Evolutionary conservation across 2,329 filamentous ascomycete genomes (phyloP).

Genomic region (Allantophomopsis cytisporea): DNA sequence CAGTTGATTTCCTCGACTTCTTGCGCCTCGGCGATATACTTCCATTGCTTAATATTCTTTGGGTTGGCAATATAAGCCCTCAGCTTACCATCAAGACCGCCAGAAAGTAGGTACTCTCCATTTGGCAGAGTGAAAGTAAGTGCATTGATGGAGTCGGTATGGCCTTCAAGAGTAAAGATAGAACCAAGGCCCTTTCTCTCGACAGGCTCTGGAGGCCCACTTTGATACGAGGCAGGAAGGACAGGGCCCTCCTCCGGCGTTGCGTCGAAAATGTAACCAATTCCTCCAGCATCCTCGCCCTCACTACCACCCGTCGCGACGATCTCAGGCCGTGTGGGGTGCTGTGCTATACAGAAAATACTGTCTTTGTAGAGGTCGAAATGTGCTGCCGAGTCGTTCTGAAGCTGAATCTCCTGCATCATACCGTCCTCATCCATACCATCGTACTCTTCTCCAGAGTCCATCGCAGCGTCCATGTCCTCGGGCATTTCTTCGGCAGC

Average conservation of each 20-base stretch:
- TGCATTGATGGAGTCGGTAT: conserved; percentile 82
- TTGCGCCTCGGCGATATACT: conserved; percentile 62
- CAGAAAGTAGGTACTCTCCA: conserved; percentile 77
- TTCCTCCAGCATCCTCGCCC: conserved; percentile 48
- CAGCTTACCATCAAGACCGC: conserved; percentile 74
- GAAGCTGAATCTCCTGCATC: conserved; percentile 57
- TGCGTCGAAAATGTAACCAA: conserved; percentile 75
- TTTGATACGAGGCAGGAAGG: conserved; percentile 64
- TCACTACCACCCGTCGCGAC: conserved; percentile 75
- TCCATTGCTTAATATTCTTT: conserved; percentile 38
- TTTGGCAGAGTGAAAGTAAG: conserved; percentile 71
- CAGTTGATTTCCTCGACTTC: conserved; percentile 96
- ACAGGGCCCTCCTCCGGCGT: conserved; percentile 51
- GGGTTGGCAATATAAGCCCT: conserved; percentile 48
- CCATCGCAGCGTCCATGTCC: conserved; percentile 68
- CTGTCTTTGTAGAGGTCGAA: conserved; percentile 86
- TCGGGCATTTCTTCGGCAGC: conserved; percentile 60
- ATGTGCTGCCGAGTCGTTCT: conserved; percentile 88
- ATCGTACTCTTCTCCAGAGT: conserved; percentile 54
- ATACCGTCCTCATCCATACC: conserved; percentile 38
- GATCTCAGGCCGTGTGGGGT: conserved; percentile 65
- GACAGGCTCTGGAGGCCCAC: conserved; percentile 43
- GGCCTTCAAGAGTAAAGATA: conserved; percentile 70
- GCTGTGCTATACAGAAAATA: conserved; percentile 89
- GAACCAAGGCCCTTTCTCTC: conserved; percentile 47